phyloP scores from a whole-genome alignment of 495 filamentous ascomycete species.

The Friedmanniomyces simplex region DNA sequence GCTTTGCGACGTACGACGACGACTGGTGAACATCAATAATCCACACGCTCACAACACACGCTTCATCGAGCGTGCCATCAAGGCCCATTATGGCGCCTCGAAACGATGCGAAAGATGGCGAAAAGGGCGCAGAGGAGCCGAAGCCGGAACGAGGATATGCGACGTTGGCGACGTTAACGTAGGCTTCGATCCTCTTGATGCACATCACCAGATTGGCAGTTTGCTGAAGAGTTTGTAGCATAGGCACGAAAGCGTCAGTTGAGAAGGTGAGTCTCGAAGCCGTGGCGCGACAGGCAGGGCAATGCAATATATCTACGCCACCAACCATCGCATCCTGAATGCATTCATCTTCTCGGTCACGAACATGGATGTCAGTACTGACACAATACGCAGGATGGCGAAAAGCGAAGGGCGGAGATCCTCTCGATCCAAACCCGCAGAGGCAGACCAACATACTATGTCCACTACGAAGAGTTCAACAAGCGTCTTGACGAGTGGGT shows the following conservation, averaged over 20 bases:
- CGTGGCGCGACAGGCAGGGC: background rate
- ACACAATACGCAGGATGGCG: constrained; percentile 52
- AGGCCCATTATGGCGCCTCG: constrained; percentile 13
- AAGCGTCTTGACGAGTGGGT: constrained; percentile 99
- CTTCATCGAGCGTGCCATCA: background rate
- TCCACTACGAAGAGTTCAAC: constrained; percentile 99
- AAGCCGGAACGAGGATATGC: constrained; percentile 13
- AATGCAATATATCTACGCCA: background rate
- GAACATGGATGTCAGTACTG: background rate
- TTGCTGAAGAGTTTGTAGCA: constrained; percentile 35
- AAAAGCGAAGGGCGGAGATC: constrained; percentile 85
- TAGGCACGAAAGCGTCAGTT: constrained; percentile 63
- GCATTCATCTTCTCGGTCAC: no score
- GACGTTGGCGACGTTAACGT: constrained; percentile 28
- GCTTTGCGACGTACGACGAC: background rate
- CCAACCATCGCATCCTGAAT: no score
- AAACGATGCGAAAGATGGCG: constrained; percentile 14
- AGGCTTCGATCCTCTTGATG: constrained; percentile 11
- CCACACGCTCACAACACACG: background rate
- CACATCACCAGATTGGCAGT: background rate
- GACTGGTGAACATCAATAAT: background rate
- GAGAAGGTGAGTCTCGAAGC: constrained; percentile 45
- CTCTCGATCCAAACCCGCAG: constrained; percentile 77
- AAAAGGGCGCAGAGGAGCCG: constrained; percentile 8
- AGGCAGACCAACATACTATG: constrained; percentile 77